Evolutionary conservation across 2,329 filamentous ascomycete species (phyloP).

Genomic region (Fusarium papillatum): DNA sequence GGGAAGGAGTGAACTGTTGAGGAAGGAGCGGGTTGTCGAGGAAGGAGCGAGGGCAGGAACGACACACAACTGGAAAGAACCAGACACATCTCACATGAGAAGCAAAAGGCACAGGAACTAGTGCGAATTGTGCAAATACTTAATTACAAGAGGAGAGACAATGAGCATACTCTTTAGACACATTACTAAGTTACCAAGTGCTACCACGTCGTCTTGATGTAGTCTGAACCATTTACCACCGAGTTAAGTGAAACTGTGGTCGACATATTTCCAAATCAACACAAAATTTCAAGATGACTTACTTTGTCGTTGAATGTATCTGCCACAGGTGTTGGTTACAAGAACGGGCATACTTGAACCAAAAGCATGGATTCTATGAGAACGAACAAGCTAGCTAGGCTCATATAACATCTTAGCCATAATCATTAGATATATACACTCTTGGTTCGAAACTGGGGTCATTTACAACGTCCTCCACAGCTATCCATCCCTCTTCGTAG

Average conservation of each 20-base stretch:
- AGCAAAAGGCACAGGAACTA: neutral
- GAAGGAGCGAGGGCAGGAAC: neutral
- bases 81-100: neutral
- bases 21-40: neutral
- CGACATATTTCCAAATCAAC: neutral
- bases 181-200: neutral
- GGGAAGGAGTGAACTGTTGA: neutral
- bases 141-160: neutral
- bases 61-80: neutral
- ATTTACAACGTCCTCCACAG: neutral
- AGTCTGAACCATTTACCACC: neutral
- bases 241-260: neutral
- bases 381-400: neutral
- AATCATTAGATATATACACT: neutral
- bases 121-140: neutral
- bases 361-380: too few relatives aligned
- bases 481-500: neutral
- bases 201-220: neutral
- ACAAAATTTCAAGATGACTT: neutral
- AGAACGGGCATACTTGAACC: too few relatives aligned
- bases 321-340: neutral
- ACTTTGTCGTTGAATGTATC: neutral
- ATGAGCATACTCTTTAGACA: neutral
- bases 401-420: neutral
- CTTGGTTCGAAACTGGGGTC: neutral